phyloP scores from a whole-genome alignment of 495 filamentous ascomycete genomes.

The Saxispiralis lemnorum region DNA sequence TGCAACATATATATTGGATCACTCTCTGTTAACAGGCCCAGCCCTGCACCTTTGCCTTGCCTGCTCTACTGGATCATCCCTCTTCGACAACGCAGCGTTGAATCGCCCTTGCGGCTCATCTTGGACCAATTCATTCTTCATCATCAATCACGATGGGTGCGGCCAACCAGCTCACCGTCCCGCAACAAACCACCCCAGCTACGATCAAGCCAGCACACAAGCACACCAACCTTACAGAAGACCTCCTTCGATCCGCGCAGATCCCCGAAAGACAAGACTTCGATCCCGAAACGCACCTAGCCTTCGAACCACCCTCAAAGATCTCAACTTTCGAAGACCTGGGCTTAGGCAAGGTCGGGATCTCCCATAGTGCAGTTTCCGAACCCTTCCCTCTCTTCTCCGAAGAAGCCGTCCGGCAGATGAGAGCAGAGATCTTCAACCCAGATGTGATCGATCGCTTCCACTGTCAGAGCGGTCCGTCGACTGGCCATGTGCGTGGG shows the following conservation, averaged over 20 bases:
- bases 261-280: background rate
- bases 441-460: conserved; percentile 4
- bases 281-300: background rate
- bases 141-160: too few relatives aligned
- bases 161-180: too few relatives aligned
- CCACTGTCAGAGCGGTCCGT: conserved; percentile 1
- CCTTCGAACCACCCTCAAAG: background rate
- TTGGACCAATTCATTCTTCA: too few relatives aligned
- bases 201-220: too few relatives aligned
- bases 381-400: conserved; percentile 13
- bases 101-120: too few relatives aligned
- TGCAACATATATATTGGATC: too few relatives aligned
- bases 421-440: conserved; percentile 13
- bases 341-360: conserved; percentile 1
- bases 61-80: too few relatives aligned
- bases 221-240: background rate
- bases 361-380: conserved; percentile 7
- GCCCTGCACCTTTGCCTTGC: too few relatives aligned
- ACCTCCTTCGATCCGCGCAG: background rate
- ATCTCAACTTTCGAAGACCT: conserved; percentile 1
- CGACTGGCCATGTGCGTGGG: conserved; percentile 8
- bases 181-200: too few relatives aligned
- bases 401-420: conserved; percentile 9
- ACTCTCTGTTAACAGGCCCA: too few relatives aligned
- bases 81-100: too few relatives aligned